A percentile compares a stretch with the other conserved stretches of the same genome.
These are phyloP conservation scores for Yamadazyma phyllophila DNA, from an alignment of 805 yeast genomes.

Conservation along the genomic window DNA sequence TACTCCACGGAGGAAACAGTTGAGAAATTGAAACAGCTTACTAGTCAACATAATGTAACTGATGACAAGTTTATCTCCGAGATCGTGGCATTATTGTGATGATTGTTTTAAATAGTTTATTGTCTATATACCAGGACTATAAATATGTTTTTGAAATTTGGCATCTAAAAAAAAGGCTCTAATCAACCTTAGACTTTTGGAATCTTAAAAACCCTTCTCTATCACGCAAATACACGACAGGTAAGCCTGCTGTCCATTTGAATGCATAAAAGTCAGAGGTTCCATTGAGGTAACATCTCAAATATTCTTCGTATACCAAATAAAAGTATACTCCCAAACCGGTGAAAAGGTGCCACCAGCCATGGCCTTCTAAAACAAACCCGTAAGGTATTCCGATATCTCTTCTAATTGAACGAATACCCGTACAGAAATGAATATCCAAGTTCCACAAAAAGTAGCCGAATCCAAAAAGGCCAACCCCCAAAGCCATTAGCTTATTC, in stretches of 20 bases:
- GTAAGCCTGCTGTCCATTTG: conserved; percentile 58
- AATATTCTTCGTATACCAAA: conserved; percentile 72
- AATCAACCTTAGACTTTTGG: conserved; percentile 10
- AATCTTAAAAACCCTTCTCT: conserved; percentile 21
- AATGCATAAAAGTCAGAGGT: conserved; percentile 54
- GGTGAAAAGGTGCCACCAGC: conserved; percentile 95
- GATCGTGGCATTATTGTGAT: conserved; percentile 35
- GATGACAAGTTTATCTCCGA: conserved; percentile 47
- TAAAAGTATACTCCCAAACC: conserved; percentile 87
- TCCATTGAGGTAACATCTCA: conserved; percentile 64
- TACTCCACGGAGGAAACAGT: conserved; percentile 36
- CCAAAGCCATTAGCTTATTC: conserved; percentile 53
- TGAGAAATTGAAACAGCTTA: conserved; percentile 29
- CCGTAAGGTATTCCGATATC: conserved; percentile 80
- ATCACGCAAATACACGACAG: conserved; percentile 42
- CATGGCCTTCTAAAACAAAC: conserved; percentile 83
- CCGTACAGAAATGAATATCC: conserved; percentile 75
- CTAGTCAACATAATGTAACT: conserved; percentile 25
- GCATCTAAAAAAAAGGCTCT: neutral
- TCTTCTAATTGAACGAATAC: conserved; percentile 59
- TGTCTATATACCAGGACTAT: neutral
- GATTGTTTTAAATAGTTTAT: neutral
- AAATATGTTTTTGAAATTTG: neutral
- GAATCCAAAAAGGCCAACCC: conserved; percentile 59
- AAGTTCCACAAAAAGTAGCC: conserved; percentile 89